Percentiles rank a stretch among this genome's conserved stretches.
Conservation (phyloP, 441 rosid genomes). For the Theobroma grandiflorum region DNA sequence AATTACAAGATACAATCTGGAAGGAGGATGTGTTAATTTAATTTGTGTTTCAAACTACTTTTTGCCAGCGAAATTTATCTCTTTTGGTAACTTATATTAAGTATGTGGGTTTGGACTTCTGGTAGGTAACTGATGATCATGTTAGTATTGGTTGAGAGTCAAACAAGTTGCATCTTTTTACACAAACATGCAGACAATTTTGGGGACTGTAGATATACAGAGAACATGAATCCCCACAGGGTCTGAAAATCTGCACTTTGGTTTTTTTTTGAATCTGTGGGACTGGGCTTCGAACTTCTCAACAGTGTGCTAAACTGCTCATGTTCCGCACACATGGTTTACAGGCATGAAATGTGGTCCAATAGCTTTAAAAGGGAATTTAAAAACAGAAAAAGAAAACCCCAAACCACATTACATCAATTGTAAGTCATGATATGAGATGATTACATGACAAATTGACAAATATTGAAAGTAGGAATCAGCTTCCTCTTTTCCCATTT, state of each 20-base stretch:
- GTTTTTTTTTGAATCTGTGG: not conserved
- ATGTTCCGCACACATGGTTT: conserved; percentile 18
- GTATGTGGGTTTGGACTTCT: not conserved
- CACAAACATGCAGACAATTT: conserved; percentile 13
- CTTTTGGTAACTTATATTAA: not conserved
- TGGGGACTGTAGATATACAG: not conserved
- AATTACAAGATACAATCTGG: not conserved
- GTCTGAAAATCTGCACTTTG: not conserved
- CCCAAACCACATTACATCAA: not conserved
- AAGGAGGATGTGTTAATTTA: not conserved
- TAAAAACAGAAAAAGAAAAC: not conserved
- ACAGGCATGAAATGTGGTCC: conserved; percentile 16
- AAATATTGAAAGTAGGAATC: not conserved
- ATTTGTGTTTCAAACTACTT: not conserved
- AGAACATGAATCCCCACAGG: not conserved
- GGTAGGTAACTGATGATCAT: not conserved
- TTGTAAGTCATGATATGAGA: conserved; percentile 3
- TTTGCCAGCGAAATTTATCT: no score
- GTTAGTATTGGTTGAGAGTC: conserved; percentile 5
- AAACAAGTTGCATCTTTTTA: conserved; percentile 26
- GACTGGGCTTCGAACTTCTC: not conserved
- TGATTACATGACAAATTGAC: not conserved
- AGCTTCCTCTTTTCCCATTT: not conserved
- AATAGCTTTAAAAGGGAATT: not conserved
- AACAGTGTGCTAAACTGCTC: not conserved